Evolutionary conservation across 1,284 basidiomycete genomes (phyloP).

Genomic region (Ganoderma boninense): DNA sequence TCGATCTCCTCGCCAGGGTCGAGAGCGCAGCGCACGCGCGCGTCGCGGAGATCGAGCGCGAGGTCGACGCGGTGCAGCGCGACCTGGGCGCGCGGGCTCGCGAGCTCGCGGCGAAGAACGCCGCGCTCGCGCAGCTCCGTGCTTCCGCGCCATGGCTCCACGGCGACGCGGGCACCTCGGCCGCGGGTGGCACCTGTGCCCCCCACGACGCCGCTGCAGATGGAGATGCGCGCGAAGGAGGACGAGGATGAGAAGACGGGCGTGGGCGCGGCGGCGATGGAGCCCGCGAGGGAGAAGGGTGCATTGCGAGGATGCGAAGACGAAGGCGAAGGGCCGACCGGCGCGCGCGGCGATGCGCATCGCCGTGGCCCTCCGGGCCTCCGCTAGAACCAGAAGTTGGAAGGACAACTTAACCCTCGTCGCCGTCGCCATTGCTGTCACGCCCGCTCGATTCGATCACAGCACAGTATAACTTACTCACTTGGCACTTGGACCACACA

Average conservation of each 20-base stretch:
- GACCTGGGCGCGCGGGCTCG: constrained; percentile 35
- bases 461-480: no score
- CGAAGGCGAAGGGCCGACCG: background rate
- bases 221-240: background rate
- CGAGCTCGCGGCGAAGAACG: constrained; percentile 37
- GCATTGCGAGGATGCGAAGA: no score
- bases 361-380: background rate
- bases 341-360: background rate
- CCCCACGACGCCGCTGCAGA: background rate
- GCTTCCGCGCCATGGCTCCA: background rate
- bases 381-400: background rate
- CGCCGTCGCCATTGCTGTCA: no score
- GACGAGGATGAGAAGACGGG: no score
- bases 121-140: constrained; percentile 35
- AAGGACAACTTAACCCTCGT: background rate
- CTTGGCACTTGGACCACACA: no score
- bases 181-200: background rate
- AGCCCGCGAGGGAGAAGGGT: background rate
- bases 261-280: background rate
- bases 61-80: constrained; percentile 35
- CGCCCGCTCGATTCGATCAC: background rate
- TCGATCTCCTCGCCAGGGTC: constrained; percentile 21
- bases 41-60: constrained; percentile 23
- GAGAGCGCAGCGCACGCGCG: constrained; percentile 23
- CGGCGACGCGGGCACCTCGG: background rate